phyloP scores from a whole-genome alignment of 2,329 filamentous ascomycete species.

The Tolypocladium ophioglossoides region DNA sequence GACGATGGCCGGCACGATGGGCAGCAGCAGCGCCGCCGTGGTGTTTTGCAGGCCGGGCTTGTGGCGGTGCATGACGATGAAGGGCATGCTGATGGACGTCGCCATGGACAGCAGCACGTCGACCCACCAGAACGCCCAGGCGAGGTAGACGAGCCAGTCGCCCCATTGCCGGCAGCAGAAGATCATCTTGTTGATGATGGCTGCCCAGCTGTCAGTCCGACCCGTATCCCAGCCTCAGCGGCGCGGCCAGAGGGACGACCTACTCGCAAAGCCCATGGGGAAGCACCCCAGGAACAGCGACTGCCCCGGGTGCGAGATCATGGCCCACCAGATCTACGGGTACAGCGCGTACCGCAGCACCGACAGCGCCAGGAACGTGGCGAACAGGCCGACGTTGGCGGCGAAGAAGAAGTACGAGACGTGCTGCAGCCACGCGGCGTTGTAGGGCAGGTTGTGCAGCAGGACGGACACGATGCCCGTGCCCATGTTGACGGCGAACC shows the following conservation, averaged over 20 bases:
- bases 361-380: slow-evolving; percentile 40
- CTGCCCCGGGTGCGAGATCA: slow-evolving; percentile 57
- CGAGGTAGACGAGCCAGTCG: slow-evolving; percentile 39
- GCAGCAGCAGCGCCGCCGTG: slow-evolving; percentile 54
- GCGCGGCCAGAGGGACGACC: slow-evolving; percentile 4
- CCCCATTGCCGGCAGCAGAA: slow-evolving; percentile 55
- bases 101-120: slow-evolving; percentile 41
- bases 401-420: slow-evolving; percentile 50
- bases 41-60: slow-evolving; percentile 42
- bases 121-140: slow-evolving; percentile 49
- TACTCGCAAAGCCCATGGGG: slow-evolving; percentile 56
- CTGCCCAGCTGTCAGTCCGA: slow-evolving; percentile 4
- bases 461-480: slow-evolving; percentile 58
- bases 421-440: slow-evolving; percentile 44
- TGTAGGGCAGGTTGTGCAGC: slow-evolving; percentile 51
- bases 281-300: slow-evolving; percentile 59
- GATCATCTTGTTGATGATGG: slow-evolving; percentile 55
- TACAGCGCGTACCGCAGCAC: slow-evolving; percentile 53
- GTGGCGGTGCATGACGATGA: slow-evolving; percentile 39
- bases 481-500: slow-evolving; percentile 55
- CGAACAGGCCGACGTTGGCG: slow-evolving; percentile 49
- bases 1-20: slow-evolving; percentile 57
- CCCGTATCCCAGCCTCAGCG: no score
- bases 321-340: slow-evolving; percentile 52
- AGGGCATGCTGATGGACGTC: slow-evolving; percentile 45